These are phyloP conservation scores for Xylaria flabelliformis DNA, from an alignment of 495 filamentous ascomycete species.

Conservation along the genomic window DNA sequence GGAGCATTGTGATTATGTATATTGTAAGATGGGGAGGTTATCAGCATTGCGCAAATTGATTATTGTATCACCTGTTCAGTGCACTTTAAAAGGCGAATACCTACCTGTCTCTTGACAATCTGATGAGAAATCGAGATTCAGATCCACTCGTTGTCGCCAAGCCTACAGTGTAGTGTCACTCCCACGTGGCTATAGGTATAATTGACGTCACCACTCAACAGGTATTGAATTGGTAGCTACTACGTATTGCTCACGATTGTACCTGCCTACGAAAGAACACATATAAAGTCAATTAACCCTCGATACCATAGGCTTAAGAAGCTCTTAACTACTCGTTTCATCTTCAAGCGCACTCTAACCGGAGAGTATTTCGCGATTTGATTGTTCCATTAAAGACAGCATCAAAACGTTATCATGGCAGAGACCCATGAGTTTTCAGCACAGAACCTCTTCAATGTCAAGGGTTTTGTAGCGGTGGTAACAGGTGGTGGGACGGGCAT, in stretches of 20 bases:
- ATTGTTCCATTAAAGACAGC: neutral
- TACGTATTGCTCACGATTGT: neutral
- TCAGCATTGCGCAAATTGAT: neutral
- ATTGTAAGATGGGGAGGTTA: neutral
- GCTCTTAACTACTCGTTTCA: neutral
- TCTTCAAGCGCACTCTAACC: neutral
- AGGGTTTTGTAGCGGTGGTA: slow-evolving; percentile 63
- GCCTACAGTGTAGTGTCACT: neutral
- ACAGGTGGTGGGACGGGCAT: slow-evolving; percentile 66
- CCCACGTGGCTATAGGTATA: slow-evolving; percentile 5
- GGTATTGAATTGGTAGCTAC: neutral
- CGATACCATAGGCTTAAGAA: neutral
- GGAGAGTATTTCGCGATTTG: too few relatives aligned
- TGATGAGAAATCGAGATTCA: neutral
- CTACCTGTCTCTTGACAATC: neutral
- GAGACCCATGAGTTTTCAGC: slow-evolving; percentile 45
- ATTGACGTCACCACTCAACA: slow-evolving; percentile 27
- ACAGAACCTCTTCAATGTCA: slow-evolving; percentile 57
- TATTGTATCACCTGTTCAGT: neutral
- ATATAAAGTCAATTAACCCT: neutral
- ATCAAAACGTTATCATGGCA: slow-evolving; percentile 29
- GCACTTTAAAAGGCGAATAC: neutral
- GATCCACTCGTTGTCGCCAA: neutral
- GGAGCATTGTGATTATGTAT: slow-evolving; percentile 13
- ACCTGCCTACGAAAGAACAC: neutral